Base-by-base conservation (phyloP, 2,329 filamentous ascomycete species). In the Trichophyton schoenleinii region DNA sequence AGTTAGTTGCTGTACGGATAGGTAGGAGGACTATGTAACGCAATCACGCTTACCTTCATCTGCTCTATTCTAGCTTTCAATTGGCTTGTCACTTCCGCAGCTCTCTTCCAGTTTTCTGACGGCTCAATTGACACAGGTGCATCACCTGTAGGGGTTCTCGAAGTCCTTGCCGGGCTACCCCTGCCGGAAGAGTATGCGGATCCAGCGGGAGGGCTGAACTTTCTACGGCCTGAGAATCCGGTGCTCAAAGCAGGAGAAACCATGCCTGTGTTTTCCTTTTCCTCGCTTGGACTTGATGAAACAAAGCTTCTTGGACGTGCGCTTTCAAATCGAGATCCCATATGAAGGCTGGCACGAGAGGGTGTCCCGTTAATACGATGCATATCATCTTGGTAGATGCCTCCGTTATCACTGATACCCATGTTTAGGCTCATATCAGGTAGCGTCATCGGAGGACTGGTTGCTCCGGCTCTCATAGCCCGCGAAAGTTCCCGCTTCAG, bases 51-150 rank as follows among this genome's bases (percentile, higher is more conserved):
- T 69, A 82, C 84, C 81, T 97, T 99, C 94, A 99, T 99, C 80
- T 94, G 88, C 79, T 97, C 94, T 74, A 99, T 99, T 72, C 94
- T 85, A 59, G 92, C 91, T 79, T 97, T 99, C 70, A 99, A 75
- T 73, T 96, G 94, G 74, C 91, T 96, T 60, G 94, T 99, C 62
- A 99, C 94, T 78, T 99, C 94, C 1, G 94, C 94, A 18, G 94
- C 94, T 67, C 94, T 82, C 78, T 91, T 95, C 94, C 94, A 99
- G 72, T 91, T 97, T 77, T 99, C 94, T 18, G 86, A 85, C 0
- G 85, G 85, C 55, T 85, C 82, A 15, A 75, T 72, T 53, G 67
- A 74, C 67, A 66, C 72, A 63, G 64, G 70, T 59, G 65, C 68
- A 58, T 62, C 57, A 15, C 62, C 70, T 64, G 13, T 68, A 66